These are phyloP conservation scores for Endogone sp. DNA, from an alignment of 192 early-diverging fungal species.

Conservation along the genomic window DNA sequence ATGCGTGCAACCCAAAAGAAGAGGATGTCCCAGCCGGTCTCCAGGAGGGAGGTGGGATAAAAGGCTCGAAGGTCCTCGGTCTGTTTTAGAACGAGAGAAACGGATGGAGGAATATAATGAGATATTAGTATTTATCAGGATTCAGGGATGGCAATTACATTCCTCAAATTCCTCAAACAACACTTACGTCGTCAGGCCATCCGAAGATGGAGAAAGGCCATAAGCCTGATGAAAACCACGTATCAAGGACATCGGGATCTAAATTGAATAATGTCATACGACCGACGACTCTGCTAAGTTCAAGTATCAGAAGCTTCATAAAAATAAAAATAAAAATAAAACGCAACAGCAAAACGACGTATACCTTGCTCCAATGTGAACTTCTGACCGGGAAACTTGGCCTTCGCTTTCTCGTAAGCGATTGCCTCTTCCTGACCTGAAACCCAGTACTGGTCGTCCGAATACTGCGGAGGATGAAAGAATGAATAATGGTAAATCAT, in stretches of 20 bases:
- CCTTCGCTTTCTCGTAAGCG: conserved; percentile 69
- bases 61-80: conserved; percentile 80
- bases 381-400: conserved; percentile 71
- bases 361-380: conserved; percentile 78
- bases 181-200: conserved; percentile 78
- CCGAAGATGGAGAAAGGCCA: conserved; percentile 99
- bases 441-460: conserved; percentile 81
- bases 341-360: background rate
- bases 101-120: background rate
- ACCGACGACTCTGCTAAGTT: no score
- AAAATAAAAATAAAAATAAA: no score
- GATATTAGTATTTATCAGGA: background rate
- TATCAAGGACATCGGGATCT: conserved; percentile 96
- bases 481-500: no score
- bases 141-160: background rate
- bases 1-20: conserved; percentile 99
- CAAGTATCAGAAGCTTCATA: no score
- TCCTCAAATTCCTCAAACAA: background rate
- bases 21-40: conserved; percentile 98
- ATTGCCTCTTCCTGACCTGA: conserved; percentile 74
- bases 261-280: background rate
- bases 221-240: conserved; percentile 98
- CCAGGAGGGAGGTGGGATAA: conserved; percentile 89
- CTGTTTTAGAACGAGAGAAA: conserved; percentile 21
- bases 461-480: conserved; percentile 25